Conservation (phyloP, 129 eudicot genomes). For the Tagetes erecta region DNA sequence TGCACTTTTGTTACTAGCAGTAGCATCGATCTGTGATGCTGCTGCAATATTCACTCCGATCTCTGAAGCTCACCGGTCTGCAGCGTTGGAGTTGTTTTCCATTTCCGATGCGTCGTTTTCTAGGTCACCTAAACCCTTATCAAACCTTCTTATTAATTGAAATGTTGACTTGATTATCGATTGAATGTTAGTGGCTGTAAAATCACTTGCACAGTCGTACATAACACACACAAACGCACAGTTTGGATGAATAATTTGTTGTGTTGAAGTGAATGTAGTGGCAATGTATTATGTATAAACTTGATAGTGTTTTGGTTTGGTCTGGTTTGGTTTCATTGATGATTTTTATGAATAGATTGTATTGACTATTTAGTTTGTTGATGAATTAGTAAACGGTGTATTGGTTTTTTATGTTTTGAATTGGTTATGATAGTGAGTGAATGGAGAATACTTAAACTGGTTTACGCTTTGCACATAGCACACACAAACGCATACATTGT, state of each 20-base stretch:
- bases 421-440: too few relatives aligned
- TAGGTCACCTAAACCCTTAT: constrained; percentile 43
- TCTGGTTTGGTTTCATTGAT: not conserved
- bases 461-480: too few relatives aligned
- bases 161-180: constrained; percentile 4
- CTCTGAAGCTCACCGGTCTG: constrained; percentile 65
- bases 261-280: too few relatives aligned
- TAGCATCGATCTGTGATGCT: constrained; percentile 50
- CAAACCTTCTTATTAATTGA: constrained; percentile 23
- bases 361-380: too few relatives aligned
- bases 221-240: too few relatives aligned
- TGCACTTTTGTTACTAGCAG: constrained; percentile 34
- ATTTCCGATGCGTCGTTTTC: constrained; percentile 43
- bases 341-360: not conserved
- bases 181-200: not conserved
- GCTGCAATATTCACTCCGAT: constrained; percentile 53
- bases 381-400: too few relatives aligned
- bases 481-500: too few relatives aligned
- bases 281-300: not conserved
- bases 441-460: too few relatives aligned
- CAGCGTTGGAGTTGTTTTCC: constrained; percentile 54
- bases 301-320: not conserved
- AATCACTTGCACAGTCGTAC: not conserved
- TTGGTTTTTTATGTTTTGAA: too few relatives aligned
- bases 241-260: not conserved